Conservation (phyloP, 148 eudicot species). For the Rhododendron ovatum region DNA sequence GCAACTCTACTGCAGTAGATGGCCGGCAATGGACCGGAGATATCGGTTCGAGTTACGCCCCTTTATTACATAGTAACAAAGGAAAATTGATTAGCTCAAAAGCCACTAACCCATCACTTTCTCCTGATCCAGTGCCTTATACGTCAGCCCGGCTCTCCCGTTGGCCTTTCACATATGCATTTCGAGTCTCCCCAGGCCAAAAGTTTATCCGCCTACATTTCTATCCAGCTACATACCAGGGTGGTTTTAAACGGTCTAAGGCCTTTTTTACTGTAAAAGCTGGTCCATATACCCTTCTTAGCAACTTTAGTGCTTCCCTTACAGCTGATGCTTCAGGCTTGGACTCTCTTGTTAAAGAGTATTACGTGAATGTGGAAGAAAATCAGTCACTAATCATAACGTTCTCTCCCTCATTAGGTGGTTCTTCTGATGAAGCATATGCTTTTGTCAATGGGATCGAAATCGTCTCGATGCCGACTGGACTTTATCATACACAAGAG, state of each 20-base stretch:
- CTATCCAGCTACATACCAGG: constrained; percentile 2
- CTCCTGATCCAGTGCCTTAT: constrained; percentile 1
- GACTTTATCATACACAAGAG: constrained; percentile 13
- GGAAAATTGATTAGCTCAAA: background rate
- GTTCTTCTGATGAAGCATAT: background rate
- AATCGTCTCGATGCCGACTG: constrained; percentile 15
- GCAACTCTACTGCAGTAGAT: constrained; percentile 4
- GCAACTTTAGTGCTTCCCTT: constrained; percentile 24
- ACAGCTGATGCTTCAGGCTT: constrained; percentile 3
- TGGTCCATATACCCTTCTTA: constrained; percentile 14
- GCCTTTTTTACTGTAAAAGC: constrained; percentile 19
- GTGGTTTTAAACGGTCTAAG: constrained; percentile 9
- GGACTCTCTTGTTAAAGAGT: constrained; percentile 1
- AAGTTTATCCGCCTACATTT: constrained; percentile 20
- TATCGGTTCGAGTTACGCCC: background rate
- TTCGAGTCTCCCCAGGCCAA: constrained; percentile 1
- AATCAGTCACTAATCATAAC: constrained; percentile 4
- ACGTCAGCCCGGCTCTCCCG: constrained; percentile 8
- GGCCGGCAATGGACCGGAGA: constrained; percentile 26
- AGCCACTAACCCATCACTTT: background rate
- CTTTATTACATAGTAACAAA: background rate
- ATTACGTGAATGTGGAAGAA: constrained; percentile 1
- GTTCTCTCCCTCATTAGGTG: background rate
- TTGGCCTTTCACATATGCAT: background rate
- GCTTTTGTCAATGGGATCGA: constrained; percentile 35